Evolutionary conservation across 2,329 filamentous ascomycete species (phyloP), one percentile per base, ranked within the genome.

Genomic region (Colletotrichum trifolii): DNA sequence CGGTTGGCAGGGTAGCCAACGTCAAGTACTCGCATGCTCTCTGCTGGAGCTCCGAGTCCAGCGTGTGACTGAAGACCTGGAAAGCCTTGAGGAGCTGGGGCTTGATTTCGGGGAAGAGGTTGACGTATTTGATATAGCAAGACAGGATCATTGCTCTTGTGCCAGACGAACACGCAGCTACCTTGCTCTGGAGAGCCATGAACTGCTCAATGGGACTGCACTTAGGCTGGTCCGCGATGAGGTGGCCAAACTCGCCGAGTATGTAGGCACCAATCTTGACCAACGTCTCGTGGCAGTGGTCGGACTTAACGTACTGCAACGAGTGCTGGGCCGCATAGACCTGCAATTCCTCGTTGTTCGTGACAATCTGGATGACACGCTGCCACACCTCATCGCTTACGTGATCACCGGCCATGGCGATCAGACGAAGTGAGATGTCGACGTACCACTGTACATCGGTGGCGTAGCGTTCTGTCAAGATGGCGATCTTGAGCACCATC

Each of bases 321-420:
- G 96, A 94, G 71, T 96, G 96, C 74, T 97, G 93, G 5, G 96
- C 94, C 1, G 96, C 96, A 75, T 99, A 99, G 0, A 97, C 91
- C 78, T 99, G 96, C 10, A 99, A 85, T 77, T 98, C 95, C 77
- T 99, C 96, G 77, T 99, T 99, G 82, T 99, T 99, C 59, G 96
- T 98, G 64, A 98, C 94, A 71, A 99, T 98, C 77, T 99, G 96
- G 68, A 97, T 97, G 60, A 99, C 95, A 71, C 96, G 90, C 77
- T 99, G 96, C 96, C 96, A 99, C 15, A 99, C 96, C 79, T 99
- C 96, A 69, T 99, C 96, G 77, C 95, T 98, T 71, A 99, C 95
- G 76, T 99, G 96, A 73, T 99, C 96, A 70, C 96, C 96, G 3
- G 96, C 96, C 88, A 98, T 94, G 64, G 95, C 94, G 64, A 99